phyloP scores from a whole-genome alignment of 164 flowering plant species.

The Magnolia changhungtana region DNA sequence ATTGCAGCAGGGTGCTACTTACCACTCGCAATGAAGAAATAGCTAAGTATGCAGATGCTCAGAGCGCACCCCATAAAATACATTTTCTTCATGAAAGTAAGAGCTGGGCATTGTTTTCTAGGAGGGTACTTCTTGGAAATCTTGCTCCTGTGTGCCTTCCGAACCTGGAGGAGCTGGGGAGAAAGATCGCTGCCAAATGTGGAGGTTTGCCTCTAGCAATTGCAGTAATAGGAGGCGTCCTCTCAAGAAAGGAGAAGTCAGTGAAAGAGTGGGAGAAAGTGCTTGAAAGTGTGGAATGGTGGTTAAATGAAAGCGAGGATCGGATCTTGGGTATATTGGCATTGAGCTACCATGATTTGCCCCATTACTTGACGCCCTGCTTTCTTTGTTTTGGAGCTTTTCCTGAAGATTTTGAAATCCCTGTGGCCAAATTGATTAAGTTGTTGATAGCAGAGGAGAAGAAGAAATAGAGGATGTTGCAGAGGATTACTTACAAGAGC shows the following conservation, averaged over 20 bases:
- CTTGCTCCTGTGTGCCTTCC: background rate
- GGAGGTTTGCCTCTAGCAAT: conserved; percentile 50
- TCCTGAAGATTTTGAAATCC: conserved; percentile 44
- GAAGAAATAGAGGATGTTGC: conserved; percentile 32
- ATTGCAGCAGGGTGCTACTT: conserved; percentile 36
- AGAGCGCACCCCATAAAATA: background rate
- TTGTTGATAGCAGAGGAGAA: conserved; percentile 52
- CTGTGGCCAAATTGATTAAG: conserved; percentile 29
- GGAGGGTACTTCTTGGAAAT: conserved; percentile 1
- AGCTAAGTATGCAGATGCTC: conserved; percentile 9
- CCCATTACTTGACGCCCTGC: conserved; percentile 38
- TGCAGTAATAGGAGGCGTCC: conserved; percentile 44
- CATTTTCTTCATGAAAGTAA: background rate
- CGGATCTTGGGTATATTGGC: conserved; percentile 36
- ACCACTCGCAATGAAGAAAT: conserved; percentile 38
- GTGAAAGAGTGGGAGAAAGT: conserved; percentile 38
- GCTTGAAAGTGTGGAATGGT: conserved; percentile 29
- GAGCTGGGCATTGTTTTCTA: background rate
- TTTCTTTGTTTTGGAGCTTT: conserved; percentile 42
- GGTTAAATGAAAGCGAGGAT: conserved; percentile 27
- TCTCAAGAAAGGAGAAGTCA: conserved; percentile 27
- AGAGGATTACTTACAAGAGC: conserved; percentile 41
- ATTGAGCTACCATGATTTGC: conserved; percentile 47
- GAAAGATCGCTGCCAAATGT: conserved; percentile 41
- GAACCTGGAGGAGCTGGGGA: background rate